A percentile compares a stretch with the other conserved stretches of the same genome.
phyloP scores from a whole-genome alignment of 345 rosid species.

The Arabidopsis suecica region DNA sequence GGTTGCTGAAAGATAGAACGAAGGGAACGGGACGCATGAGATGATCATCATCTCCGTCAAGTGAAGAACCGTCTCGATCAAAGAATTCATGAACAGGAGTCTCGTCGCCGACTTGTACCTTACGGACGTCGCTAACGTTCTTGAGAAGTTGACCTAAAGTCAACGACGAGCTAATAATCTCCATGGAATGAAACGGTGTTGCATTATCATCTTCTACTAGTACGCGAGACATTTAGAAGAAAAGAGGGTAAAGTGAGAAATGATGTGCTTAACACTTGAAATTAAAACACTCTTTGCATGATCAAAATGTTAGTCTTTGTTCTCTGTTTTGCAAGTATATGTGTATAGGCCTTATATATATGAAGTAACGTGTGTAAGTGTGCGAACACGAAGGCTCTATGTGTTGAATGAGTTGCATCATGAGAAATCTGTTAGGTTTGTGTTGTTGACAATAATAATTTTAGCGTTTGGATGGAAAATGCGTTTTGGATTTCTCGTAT shows the following conservation, averaged over 20 bases:
- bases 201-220: constrained; percentile 42
- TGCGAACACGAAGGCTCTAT: constrained; percentile 29
- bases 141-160: constrained; percentile 79
- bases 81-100: constrained; percentile 62
- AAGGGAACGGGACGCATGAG: constrained; percentile 62
- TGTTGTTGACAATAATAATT: constrained; percentile 34
- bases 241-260: constrained; percentile 5
- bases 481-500: constrained; percentile 28
- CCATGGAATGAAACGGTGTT: constrained; percentile 51
- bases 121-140: constrained; percentile 67
- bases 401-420: constrained; percentile 17
- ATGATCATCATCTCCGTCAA: constrained; percentile 27
- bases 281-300: constrained; percentile 21
- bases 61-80: constrained; percentile 41
- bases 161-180: constrained; percentile 47
- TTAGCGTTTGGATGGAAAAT: constrained; percentile 37
- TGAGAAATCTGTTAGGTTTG: constrained; percentile 36
- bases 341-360: constrained; percentile 1
- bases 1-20: constrained; percentile 72
- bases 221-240: constrained; percentile 54
- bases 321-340: not conserved
- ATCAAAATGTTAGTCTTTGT: not conserved
- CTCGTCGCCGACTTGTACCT: constrained; percentile 65
- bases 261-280: not conserved
- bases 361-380: constrained; percentile 19